A percentile compares a stretch with the other conserved stretches of the same genome.
Evolutionary conservation across 805 yeast species (phyloP).

Genomic region (Myxozyma kluyveri): DNA sequence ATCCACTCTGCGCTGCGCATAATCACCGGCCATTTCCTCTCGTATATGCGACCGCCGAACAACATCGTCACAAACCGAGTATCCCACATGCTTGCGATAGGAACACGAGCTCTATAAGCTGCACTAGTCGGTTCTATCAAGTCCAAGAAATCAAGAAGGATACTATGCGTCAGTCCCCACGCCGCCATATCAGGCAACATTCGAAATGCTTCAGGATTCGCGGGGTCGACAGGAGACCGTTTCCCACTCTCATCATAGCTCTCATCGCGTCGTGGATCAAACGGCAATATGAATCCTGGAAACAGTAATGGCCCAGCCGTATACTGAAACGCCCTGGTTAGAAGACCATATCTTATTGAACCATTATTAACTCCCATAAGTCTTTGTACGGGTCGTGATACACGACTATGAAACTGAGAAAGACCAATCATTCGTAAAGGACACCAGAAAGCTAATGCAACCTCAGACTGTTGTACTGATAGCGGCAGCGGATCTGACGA

Average conservation of each 20-base stretch:
- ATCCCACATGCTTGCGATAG: slow-evolving; percentile 13
- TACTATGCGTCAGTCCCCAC: slow-evolving; percentile 43
- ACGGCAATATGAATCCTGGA: slow-evolving; percentile 13
- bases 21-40: not conserved
- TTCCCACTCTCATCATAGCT: not conserved
- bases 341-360: not conserved
- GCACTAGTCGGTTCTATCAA: slow-evolving; percentile 4
- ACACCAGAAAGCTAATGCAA: slow-evolving; percentile 41
- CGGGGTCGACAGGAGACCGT: not conserved
- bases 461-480: slow-evolving; percentile 38
- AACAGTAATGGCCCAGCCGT: slow-evolving; percentile 6
- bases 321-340: too few species aligned
- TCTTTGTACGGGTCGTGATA: slow-evolving; percentile 27
- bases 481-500: slow-evolving; percentile 28
- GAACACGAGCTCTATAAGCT: slow-evolving; percentile 12
- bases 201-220: not conserved
- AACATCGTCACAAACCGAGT: slow-evolving; percentile 10
- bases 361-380: too few species aligned
- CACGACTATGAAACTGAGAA: slow-evolving; percentile 24
- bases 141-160: slow-evolving; percentile 37
- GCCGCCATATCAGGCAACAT: slow-evolving; percentile 18
- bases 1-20: slow-evolving; percentile 1
- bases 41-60: slow-evolving; percentile 8
- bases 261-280: not conserved
- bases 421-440: slow-evolving; percentile 35